These are phyloP conservation scores for Vickermania ingenoplastis DNA, from an alignment of 208 protist species.

Conservation along the genomic window DNA sequence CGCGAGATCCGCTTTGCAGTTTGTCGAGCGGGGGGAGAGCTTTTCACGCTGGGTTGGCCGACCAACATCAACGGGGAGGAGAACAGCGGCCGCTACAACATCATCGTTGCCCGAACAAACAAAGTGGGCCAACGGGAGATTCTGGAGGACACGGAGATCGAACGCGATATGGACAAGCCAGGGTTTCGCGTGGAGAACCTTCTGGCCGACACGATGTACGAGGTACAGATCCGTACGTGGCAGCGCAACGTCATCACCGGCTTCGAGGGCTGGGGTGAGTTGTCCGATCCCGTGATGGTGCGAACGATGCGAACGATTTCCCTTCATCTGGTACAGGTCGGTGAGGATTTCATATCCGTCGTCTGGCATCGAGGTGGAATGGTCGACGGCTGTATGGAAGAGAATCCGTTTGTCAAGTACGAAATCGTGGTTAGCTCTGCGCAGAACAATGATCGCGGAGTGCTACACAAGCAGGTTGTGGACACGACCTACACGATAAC, in stretches of 20 bases:
- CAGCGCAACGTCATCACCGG: constrained; percentile 61
- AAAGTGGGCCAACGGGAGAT: constrained; percentile 18
- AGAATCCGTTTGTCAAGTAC: constrained; percentile 62
- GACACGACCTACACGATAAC: constrained; percentile 82
- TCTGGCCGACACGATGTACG: constrained; percentile 60
- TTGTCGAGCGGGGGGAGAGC: constrained; percentile 82
- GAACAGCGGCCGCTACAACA: constrained; percentile 17
- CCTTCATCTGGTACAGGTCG: constrained; percentile 74
- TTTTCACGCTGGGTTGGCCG: constrained; percentile 72
- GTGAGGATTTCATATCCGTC: constrained; percentile 84
- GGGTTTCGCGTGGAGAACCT: constrained; percentile 69
- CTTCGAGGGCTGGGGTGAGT: constrained; percentile 78
- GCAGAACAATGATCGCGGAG: constrained; percentile 61
- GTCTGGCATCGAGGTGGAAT: constrained; percentile 60
- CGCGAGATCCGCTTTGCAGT: constrained; percentile 25
- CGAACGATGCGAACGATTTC: constrained; percentile 64
- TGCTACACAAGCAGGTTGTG: constrained; percentile 74
- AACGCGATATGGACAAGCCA: constrained; percentile 19
- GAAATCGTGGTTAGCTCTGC: constrained; percentile 81
- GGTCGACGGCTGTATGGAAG: constrained; percentile 4
- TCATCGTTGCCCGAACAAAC: constrained; percentile 35
- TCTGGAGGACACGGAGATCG: constrained; percentile 50
- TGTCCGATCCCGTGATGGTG: constrained; percentile 46
- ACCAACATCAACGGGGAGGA: constrained; percentile 1
- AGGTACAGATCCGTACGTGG: constrained; percentile 62